Base-by-base conservation (phyloP, 2,329 filamentous ascomycete species). In the Curvularia eragrostidis region DNA sequence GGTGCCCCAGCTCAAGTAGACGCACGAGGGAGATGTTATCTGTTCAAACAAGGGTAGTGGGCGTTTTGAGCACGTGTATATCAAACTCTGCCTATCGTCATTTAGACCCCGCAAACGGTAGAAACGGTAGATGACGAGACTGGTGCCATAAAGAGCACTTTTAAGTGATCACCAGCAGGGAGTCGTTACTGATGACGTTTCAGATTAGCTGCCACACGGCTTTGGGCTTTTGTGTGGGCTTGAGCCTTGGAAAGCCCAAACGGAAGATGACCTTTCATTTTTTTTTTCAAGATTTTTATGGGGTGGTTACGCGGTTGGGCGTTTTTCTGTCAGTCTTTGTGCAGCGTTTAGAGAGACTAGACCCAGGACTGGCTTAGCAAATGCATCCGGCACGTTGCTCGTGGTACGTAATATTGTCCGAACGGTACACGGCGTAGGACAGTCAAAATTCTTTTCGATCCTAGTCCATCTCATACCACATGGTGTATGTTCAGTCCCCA, bases 101-200 rank as follows among this genome's bases (percentile, higher is more conserved):
- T 48, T 38, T 36, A 15, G 19, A 36, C 46, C 47, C 47, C 47
- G 21, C 41, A 43, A n/a, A 43, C 21, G 2, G 10, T 23, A n/a
- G n/a, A n/a, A n/a, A n/a, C n/a, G n/a, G 41, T 24, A n/a, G n/a
- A 24, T 12, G 28, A 48, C n/a, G 46, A 48, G 15, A 12, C 30
- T 15, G 15, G 30, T 36, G 21, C 32, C 21, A 43, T 23, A 24
- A 10, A 38, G n/a, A 12, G 10, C 15, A n/a, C n/a, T n/a, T 36
- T 38, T 18, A 9, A 36, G 23, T 44, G 53, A 55, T 55, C 38
- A 43, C 19, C 53, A 46, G 38, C 47, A 51, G 41, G 53, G 15
- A 30, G 30, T 43, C 47, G 13, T 51, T 38, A n/a, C 23, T 28
- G 46, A 44, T 30, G 53, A 43, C 39, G 39, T 38, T 51, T 44